phyloP scores from a whole-genome alignment of 1,139 yeast species.

The Eremothecium sinecaudum region DNA sequence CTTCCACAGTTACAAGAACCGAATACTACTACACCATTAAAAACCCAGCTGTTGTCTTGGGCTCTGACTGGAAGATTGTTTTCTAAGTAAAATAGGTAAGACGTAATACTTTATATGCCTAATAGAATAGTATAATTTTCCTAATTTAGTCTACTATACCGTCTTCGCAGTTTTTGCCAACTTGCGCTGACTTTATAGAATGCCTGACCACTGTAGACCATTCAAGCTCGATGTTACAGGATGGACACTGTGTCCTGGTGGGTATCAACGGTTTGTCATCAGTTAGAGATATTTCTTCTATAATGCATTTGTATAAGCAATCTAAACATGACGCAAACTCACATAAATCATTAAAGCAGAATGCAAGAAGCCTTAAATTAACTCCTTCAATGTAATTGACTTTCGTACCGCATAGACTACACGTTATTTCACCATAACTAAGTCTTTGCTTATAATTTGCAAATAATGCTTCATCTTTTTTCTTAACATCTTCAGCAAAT shows the following conservation, averaged over 20 bases:
- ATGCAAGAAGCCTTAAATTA: slow-evolving; percentile 29
- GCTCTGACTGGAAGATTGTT: slow-evolving; percentile 41
- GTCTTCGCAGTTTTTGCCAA: background rate
- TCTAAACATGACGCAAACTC: slow-evolving; percentile 35
- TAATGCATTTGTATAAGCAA: slow-evolving; percentile 34
- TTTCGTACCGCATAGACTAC: slow-evolving; percentile 28
- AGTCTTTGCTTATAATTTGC: slow-evolving; percentile 22
- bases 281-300: slow-evolving; percentile 16
- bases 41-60: slow-evolving; percentile 46
- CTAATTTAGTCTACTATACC: background rate
- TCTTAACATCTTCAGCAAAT: slow-evolving; percentile 16
- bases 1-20: slow-evolving; percentile 25
- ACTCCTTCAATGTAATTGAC: slow-evolving; percentile 33
- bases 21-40: slow-evolving; percentile 35
- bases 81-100: slow-evolving; percentile 11
- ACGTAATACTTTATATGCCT: background rate
- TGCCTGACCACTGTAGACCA: slow-evolving; percentile 39
- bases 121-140: background rate
- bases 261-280: slow-evolving; percentile 33
- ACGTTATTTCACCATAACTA: slow-evolving; percentile 23
- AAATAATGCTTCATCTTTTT: slow-evolving; percentile 14
- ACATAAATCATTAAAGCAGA: slow-evolving; percentile 36
- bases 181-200: slow-evolving; percentile 18
- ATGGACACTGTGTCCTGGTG: slow-evolving; percentile 33
- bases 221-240: slow-evolving; percentile 32